Base-by-base conservation (phyloP, 768 basidiomycete genomes). In the Lentinula aciculospora region DNA sequence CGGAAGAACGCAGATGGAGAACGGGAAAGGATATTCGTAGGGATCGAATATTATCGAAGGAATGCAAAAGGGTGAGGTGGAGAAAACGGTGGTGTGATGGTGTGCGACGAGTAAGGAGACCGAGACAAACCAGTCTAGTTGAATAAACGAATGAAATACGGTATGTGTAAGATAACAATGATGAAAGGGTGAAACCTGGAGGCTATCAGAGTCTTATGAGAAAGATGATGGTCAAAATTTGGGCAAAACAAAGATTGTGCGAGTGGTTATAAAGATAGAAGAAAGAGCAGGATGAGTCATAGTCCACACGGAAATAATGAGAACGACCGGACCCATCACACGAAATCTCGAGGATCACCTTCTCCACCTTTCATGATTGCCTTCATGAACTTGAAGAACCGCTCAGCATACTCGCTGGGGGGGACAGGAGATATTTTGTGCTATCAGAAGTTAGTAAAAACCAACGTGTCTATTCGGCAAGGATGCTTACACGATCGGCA, bases 351-450 rank as follows among this genome's bases (percentile, higher is more conserved):
- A 60, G 69, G 75, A 15, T 79, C 82, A 21, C 87, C 88, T 44
- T 77, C 89, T 8, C 92, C 91, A 21, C 89, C 88, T 2, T 86
- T 83, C 86, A 94, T 92, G 65, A 88, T 80, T 23, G 89, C 87
- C 68, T 84, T 86, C 85, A 94, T 87, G 64, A 94, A 94, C 25
- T 76, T 59, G 70, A 91, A 86, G 79, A 99, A 98, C 45, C 97
- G 84, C 36, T 91, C 83, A 3, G 84, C 88, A 67, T 99, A 98
- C 63, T 95, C 91, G 6, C 72, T 64, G 0, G 97, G 94, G 2
- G 88, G 88, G 2, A 98, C 92, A 5, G 95, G 92, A 53, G 92
- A 95, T 64, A 98, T 98, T 68, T 91, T 95, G 67, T 94, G 92
- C 94, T 97, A 64, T 9, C 61, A 15, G 27, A 46, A 21, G 27